Evolutionary conservation across 257 asterid genomes (phyloP).

Genomic region (Solanum sitiens): DNA sequence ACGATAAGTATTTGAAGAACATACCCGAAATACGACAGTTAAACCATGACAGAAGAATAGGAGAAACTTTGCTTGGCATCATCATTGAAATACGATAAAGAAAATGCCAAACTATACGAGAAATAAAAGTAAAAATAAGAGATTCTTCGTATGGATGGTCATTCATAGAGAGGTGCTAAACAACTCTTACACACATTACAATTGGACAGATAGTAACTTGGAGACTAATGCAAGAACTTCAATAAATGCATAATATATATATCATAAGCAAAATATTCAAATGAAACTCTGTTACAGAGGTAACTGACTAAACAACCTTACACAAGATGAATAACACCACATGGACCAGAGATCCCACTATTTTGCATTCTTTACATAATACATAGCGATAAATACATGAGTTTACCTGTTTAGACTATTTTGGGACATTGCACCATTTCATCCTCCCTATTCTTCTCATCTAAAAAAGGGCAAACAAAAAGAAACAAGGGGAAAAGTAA

Average conservation of each 20-base stretch:
- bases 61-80: not conserved
- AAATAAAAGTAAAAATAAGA: not conserved
- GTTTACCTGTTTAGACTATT: not conserved
- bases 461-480: not conserved
- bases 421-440: not conserved
- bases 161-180: not conserved
- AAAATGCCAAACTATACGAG: not conserved
- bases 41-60: not conserved
- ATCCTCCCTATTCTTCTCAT: not conserved
- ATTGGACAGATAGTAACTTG: not conserved
- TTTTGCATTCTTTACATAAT: not conserved
- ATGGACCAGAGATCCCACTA: constrained; percentile 2
- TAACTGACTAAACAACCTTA: not conserved
- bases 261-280: not conserved
- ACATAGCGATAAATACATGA: not conserved
- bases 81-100: not conserved
- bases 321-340: not conserved
- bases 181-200: not conserved
- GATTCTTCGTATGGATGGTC: not conserved
- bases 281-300: not conserved
- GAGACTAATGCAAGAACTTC: not conserved
- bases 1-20: not conserved
- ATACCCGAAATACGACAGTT: not conserved
- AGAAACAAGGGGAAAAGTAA: not conserved
- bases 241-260: not conserved